Base-by-base conservation (phyloP, 2,329 filamentous ascomycete species). In the Stemphylium beticola region DNA sequence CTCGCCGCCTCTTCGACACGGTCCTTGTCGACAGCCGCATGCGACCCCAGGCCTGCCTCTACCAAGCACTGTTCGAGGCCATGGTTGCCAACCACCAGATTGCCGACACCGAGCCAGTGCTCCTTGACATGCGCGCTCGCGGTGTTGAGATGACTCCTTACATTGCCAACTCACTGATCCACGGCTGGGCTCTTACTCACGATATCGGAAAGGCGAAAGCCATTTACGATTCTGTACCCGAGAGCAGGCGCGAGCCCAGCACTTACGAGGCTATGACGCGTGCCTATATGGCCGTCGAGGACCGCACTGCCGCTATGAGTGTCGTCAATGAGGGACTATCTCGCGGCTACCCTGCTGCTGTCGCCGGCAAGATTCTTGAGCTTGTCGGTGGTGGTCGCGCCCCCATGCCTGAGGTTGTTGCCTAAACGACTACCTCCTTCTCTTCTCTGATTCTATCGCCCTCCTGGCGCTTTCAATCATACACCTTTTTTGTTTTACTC, bases 251-350 rank as follows among this genome's bases (percentile, higher is more conserved):
- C 53, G 95, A 99, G 80, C 95, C 95, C 3, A 97, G 92, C 81
- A 99, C 95, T 4, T 99, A 99, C 75, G 95, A 99, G 79, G 93
- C 93, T 36, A 99, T 99, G 95, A 96, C 93, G 4, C 85, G 95
- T 40, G 95, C 95, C 0, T 97, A 89, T 77, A 85, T 99, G 49
- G 87, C 92, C 10, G 89, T 89, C 3, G 91, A 96, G 72, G 87
- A 96, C 72, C 87, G 91, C 31, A 83, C 87, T 43, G 83, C 85
- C 53, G 95, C 95, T 34, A 87, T 92, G 78, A 78, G 72, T 10
- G 89, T 96, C 12, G 93, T 96, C 20, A 84, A 89, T 50, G 95
- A 99, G 82, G 97, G 97, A 85, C 82, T 97, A 32, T 87, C 87
- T 41, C 86, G 95, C 53, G 93, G 93, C 34, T 99, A 98, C 72